Evolutionary conservation across 192 early-diverging fungal genomes (phyloP).

Genomic region (Obelidium mucronatum): DNA sequence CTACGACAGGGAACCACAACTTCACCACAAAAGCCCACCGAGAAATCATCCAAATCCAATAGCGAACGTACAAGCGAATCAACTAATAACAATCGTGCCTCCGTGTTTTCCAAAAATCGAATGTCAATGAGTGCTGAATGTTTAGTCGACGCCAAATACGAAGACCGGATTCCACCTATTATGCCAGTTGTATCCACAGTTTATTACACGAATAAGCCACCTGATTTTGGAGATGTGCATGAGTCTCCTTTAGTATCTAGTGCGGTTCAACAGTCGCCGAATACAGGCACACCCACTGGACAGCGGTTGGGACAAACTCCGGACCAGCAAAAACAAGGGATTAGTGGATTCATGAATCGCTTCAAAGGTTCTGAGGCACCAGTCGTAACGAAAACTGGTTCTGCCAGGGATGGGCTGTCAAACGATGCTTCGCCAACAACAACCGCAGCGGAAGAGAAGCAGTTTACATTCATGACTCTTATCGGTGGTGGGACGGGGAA

Average conservation of each 20-base stretch:
- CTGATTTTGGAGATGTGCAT: too few species aligned
- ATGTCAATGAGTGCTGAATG: neutral
- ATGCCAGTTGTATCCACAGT: too few species aligned
- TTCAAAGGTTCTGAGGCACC: slow-evolving; percentile 10
- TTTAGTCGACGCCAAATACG: neutral
- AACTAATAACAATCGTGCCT: too few species aligned
- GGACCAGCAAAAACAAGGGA: neutral
- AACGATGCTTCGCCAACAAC: too few species aligned
- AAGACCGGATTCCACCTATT: neutral
- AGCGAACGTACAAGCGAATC: too few species aligned
- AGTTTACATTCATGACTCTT: slow-evolving; percentile 4
- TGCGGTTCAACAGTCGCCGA: too few species aligned
- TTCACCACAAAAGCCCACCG: neutral
- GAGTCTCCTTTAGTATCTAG: too few species aligned
- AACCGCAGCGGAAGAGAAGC: slow-evolving; percentile 1
- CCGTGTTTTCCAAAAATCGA: neutral
- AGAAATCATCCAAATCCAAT: neutral
- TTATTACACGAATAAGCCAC: too few species aligned
- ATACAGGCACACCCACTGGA: too few species aligned
- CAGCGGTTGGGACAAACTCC: too few species aligned
- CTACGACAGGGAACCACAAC: neutral
- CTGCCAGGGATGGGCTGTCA: neutral
- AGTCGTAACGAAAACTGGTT: neutral
- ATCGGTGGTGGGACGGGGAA: slow-evolving; percentile 1
- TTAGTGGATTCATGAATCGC: slow-evolving; percentile 19